A percentile compares a stretch with the other conserved stretches of the same genome.
These are phyloP conservation scores for Leishmania mexicana DNA, from an alignment of 208 protist species.

Conservation along the genomic window DNA sequence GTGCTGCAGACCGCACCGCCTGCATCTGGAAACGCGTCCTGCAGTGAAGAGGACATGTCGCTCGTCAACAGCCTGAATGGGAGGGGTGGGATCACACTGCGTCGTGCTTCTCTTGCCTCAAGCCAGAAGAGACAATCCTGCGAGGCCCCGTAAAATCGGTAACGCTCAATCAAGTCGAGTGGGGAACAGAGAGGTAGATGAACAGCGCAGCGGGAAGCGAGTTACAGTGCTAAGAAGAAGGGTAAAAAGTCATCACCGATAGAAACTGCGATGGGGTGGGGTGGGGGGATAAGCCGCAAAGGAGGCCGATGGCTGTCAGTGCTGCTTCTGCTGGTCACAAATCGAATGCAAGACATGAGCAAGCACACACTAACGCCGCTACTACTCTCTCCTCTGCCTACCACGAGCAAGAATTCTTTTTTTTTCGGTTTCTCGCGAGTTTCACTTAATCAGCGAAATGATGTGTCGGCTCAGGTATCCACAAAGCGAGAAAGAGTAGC, in stretches of 20 bases:
- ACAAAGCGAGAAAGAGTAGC: background rate
- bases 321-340: background rate
- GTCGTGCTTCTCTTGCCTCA: background rate
- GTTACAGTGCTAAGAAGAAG: background rate
- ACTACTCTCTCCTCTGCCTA: background rate
- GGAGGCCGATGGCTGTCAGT: background rate
- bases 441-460: background rate
- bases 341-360: background rate
- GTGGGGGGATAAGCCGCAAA: background rate
- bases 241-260: background rate
- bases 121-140: background rate
- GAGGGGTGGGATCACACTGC: background rate
- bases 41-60: constrained; percentile 20
- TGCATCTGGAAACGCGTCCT: constrained; percentile 54
- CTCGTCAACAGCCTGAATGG: background rate
- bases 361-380: background rate
- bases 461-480: no score
- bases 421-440: background rate
- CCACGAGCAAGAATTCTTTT: background rate
- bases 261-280: background rate
- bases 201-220: no score
- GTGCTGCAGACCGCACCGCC: constrained; percentile 53
- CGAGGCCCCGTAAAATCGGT: background rate
- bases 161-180: background rate
- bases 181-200: background rate